A percentile compares a stretch with the other conserved stretches of the same genome.
These are phyloP conservation scores for Aspergillus glaucus DNA, from an alignment of 2,329 filamentous ascomycete species.

Conservation along the genomic window DNA sequence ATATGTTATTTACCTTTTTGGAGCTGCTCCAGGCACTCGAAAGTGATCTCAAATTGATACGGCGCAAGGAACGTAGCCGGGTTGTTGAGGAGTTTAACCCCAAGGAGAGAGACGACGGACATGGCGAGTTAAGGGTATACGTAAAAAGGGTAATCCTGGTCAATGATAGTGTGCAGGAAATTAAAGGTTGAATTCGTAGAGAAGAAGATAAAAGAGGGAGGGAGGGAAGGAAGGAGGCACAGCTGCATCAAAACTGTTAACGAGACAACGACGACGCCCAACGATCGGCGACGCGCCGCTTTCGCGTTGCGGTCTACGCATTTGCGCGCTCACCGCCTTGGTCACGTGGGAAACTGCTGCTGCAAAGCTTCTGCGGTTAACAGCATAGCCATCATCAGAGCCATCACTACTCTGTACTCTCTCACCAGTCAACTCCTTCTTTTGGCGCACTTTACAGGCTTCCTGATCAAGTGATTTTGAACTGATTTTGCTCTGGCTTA, in stretches of 20 bases:
- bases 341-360: slow-evolving; percentile 22
- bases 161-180: background rate
- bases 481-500: background rate
- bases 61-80: slow-evolving; percentile 87
- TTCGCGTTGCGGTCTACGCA: slow-evolving; percentile 18
- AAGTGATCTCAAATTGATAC: slow-evolving; percentile 98
- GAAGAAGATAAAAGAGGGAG: slow-evolving; percentile 9
- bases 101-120: slow-evolving; percentile 94
- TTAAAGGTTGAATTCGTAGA: slow-evolving; percentile 2
- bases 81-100: slow-evolving; percentile 95
- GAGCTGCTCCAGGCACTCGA: slow-evolving; percentile 90
- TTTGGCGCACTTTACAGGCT: background rate
- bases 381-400: slow-evolving; percentile 1
- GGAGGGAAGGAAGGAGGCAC: slow-evolving; percentile 10
- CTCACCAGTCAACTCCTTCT: background rate
- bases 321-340: slow-evolving; percentile 25
- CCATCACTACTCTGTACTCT: slow-evolving; percentile 1
- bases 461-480: background rate
- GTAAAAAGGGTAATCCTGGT: slow-evolving; percentile 1
- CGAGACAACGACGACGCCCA: slow-evolving; percentile 4
- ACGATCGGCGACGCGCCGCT: slow-evolving; percentile 20
- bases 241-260: slow-evolving; percentile 12
- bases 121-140: slow-evolving; percentile 48
- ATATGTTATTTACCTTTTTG: slow-evolving; percentile 64
- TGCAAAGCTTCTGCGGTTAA: slow-evolving; percentile 18